Evolutionary conservation across 352 stramenopile genomes (phyloP).

Genomic region (Phytopythium sindhum): DNA sequence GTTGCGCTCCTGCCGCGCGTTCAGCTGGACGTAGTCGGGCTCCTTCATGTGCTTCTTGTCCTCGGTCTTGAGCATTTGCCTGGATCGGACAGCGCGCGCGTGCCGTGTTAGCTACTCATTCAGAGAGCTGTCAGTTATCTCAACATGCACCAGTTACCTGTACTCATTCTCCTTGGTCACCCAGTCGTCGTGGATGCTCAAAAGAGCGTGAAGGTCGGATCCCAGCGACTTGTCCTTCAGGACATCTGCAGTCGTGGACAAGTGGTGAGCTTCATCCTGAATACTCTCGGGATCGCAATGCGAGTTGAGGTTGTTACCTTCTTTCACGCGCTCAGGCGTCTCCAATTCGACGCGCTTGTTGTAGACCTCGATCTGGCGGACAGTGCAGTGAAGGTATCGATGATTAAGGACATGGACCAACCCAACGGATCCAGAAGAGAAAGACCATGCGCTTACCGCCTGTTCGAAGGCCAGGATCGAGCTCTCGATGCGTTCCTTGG

Average conservation of each 20-base stretch:
- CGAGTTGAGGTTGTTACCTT: conserved; percentile 25
- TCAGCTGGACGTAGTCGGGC: conserved; percentile 63
- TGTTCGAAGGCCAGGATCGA: conserved; percentile 27
- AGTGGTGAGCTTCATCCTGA: not conserved
- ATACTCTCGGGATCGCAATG: not conserved
- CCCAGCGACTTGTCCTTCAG: conserved; percentile 54
- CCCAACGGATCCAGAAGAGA: not conserved
- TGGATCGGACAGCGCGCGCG: conserved; percentile 10
- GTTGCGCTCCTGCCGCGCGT: conserved; percentile 81
- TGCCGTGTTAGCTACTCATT: not conserved
- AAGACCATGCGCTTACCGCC: conserved; percentile 12
- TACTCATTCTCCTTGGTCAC: conserved; percentile 86
- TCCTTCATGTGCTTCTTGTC: conserved; percentile 87
- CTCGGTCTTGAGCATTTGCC: conserved; percentile 87
- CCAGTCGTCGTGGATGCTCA: conserved; percentile 73
- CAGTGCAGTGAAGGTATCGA: not conserved
- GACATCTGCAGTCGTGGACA: conserved; percentile 30
- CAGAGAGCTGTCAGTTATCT: not conserved
- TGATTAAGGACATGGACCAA: no score
- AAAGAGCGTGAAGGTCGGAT: conserved; percentile 39
- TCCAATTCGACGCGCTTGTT: conserved; percentile 25
- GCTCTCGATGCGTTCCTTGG: conserved; percentile 60
- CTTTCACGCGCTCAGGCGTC: conserved; percentile 50
- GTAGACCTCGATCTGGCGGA: conserved; percentile 34
- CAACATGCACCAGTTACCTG: conserved; percentile 50